A percentile compares a stretch with the other conserved stretches of the same genome.
Conservation (phyloP, 2,329 filamentous ascomycete species). For the Phialophora expanda region DNA sequence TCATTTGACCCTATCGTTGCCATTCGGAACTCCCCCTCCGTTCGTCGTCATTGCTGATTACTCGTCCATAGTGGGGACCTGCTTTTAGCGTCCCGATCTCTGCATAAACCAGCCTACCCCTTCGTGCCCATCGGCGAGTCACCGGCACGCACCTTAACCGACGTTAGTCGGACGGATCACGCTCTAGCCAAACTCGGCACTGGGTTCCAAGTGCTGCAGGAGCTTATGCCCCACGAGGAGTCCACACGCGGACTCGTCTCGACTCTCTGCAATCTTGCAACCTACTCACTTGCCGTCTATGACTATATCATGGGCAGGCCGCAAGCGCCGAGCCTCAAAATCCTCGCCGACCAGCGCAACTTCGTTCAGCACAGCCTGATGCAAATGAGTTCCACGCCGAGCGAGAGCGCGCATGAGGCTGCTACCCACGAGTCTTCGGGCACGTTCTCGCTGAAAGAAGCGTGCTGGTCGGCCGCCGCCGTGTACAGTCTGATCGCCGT, state of each 20-base stretch:
- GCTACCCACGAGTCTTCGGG: neutral
- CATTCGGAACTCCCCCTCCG: neutral
- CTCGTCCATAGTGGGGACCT: conserved; percentile 18
- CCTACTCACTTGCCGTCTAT: conserved; percentile 21
- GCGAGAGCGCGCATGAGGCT: neutral
- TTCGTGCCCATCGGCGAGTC: conserved; percentile 20
- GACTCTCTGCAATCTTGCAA: conserved; percentile 1
- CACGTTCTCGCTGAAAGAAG: conserved; percentile 37
- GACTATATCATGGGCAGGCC: conserved; percentile 23
- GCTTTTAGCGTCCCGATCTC: conserved; percentile 19
- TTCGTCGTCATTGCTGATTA: conserved; percentile 9
- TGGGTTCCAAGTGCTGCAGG: conserved; percentile 16
- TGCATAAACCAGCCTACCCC: conserved; percentile 10
- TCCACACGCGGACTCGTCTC: neutral
- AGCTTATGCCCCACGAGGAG: conserved; percentile 4
- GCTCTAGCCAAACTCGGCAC: conserved; percentile 21
- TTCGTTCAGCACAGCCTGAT: conserved; percentile 46
- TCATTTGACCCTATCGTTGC: conserved; percentile 1
- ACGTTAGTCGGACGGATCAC: conserved; percentile 13
- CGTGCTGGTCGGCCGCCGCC: conserved; percentile 43
- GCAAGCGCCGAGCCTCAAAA: conserved; percentile 4
- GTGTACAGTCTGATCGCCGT: conserved; percentile 48
- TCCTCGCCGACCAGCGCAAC: conserved; percentile 48
- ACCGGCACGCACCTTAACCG: conserved; percentile 13
- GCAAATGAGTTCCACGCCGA: conserved; percentile 17